Evolutionary conservation across 495 filamentous ascomycete genomes (phyloP).

Genomic region (Amphirosellinia nigrospora): DNA sequence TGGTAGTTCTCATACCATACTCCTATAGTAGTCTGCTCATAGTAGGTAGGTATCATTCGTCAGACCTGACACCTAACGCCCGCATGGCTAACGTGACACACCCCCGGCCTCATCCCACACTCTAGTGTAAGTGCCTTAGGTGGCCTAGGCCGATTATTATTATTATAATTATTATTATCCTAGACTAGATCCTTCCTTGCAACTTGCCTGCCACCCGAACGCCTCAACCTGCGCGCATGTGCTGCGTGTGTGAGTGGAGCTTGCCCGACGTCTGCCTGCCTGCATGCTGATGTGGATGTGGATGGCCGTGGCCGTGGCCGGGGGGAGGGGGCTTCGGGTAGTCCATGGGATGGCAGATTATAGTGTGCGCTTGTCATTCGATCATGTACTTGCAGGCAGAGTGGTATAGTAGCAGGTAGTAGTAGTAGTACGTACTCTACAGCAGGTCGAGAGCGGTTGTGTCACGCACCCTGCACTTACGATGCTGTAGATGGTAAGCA

Average conservation of each 20-base stretch:
- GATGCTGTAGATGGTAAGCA: background rate
- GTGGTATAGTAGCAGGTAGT: background rate
- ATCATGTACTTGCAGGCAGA: slow-evolving; percentile 2
- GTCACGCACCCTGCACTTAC: background rate
- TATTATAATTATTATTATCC: slow-evolving; percentile 17
- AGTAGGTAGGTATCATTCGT: slow-evolving; percentile 40
- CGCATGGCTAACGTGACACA: slow-evolving; percentile 29
- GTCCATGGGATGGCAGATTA: slow-evolving; percentile 2
- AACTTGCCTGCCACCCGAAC: slow-evolving; percentile 21
- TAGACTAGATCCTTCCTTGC: slow-evolving; percentile 14
- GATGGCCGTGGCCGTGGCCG: slow-evolving; percentile 17
- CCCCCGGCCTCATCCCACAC: slow-evolving; percentile 10
- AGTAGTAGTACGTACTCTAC: no score
- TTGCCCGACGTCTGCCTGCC: slow-evolving; percentile 29
- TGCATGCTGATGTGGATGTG: slow-evolving; percentile 24
- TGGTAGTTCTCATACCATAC: no score
- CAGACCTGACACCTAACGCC: slow-evolving; percentile 29
- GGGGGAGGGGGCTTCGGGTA: background rate
- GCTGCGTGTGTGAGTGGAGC: slow-evolving; percentile 42
- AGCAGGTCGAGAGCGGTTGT: slow-evolving; percentile 12
- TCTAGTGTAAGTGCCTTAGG: background rate
- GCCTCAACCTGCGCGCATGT: slow-evolving; percentile 26
- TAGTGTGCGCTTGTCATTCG: slow-evolving; percentile 14
- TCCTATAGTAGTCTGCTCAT: no score
- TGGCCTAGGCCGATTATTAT: slow-evolving; percentile 9